Percentiles rank a stretch among this genome's conserved stretches.
phyloP scores from a whole-genome alignment of 441 rosid genomes.

The Aquilaria agallochum region DNA sequence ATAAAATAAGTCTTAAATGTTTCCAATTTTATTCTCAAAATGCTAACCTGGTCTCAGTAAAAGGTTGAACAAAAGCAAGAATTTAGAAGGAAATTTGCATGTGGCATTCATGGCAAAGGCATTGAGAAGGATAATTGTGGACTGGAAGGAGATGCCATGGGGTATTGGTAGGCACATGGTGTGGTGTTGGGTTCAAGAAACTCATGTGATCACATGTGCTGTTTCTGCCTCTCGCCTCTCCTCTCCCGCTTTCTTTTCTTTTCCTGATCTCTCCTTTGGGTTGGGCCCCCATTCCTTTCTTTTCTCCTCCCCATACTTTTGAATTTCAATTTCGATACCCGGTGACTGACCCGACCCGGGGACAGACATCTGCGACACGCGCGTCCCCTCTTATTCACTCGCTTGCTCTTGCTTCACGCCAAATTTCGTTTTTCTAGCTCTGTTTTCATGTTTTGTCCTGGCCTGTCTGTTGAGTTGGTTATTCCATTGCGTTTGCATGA shows the following conservation, averaged over 20 bases:
- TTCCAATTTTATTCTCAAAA: too few relatives aligned
- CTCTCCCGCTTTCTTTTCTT: slow-evolving; percentile 8
- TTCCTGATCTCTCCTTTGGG: too few relatives aligned
- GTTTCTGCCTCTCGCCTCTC: slow-evolving; percentile 16
- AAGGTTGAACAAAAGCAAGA: too few relatives aligned
- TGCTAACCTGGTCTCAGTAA: too few relatives aligned
- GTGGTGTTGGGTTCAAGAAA: slow-evolving; percentile 41
- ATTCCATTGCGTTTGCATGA: slow-evolving; percentile 10
- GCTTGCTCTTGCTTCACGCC: too few relatives aligned
- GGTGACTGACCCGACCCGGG: too few relatives aligned
- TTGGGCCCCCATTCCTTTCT: slow-evolving; percentile 20
- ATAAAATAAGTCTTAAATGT: too few relatives aligned
- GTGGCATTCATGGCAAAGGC: slow-evolving; percentile 38
- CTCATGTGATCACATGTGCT: slow-evolving; percentile 72
- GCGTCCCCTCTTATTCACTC: too few relatives aligned
- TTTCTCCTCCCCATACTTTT: background rate
- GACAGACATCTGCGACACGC: too few relatives aligned
- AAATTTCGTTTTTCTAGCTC: too few relatives aligned
- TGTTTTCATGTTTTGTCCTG: too few relatives aligned
- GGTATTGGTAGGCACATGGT: slow-evolving; percentile 34
- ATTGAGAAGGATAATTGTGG: slow-evolving; percentile 21
- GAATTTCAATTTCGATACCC: too few relatives aligned
- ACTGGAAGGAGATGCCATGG: slow-evolving; percentile 9
- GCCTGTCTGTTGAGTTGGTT: background rate
- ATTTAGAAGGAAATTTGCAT: slow-evolving; percentile 18